Evolutionary conservation across 2,329 filamentous ascomycete species (phyloP).

Genomic region (Coniella vitis): DNA sequence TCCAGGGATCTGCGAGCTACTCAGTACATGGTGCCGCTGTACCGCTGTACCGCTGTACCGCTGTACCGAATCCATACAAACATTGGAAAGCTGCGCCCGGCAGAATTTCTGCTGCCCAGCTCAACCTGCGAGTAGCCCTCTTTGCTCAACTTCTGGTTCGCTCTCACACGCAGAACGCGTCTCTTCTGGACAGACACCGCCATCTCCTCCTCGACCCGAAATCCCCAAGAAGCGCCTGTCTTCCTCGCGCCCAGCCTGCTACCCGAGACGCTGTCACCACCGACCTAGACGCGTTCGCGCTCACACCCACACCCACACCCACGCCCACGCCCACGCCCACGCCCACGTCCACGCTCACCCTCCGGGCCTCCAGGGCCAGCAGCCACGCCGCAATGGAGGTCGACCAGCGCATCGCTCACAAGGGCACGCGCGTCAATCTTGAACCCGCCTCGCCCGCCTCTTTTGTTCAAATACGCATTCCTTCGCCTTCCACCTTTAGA

Average conservation of each 20-base stretch:
- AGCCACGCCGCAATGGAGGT: conserved; percentile 54
- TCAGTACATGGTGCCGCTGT: no score
- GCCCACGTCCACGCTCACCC: neutral
- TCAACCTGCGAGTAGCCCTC: neutral
- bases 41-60: neutral
- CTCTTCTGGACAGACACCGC: conserved; percentile 3
- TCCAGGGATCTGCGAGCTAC: neutral
- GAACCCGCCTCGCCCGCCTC: conserved; percentile 65
- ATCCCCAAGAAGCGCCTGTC: conserved; percentile 1
- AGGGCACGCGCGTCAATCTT: conserved; percentile 79
- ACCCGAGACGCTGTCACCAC: neutral
- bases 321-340: no score
- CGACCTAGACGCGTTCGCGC: neutral
- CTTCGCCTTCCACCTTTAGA: conserved; percentile 31
- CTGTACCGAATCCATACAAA: neutral
- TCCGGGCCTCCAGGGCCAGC: conserved; percentile 10
- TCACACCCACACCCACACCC: conserved; percentile 3
- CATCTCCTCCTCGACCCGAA: conserved; percentile 3
- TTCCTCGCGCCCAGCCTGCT: neutral
- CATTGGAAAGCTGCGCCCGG: conserved; percentile 1
- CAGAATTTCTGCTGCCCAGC: conserved; percentile 22
- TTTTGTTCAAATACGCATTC: conserved; percentile 63
- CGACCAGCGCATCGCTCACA: conserved; percentile 64
- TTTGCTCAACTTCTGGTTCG: neutral
- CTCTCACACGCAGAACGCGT: conserved; percentile 5